Conservation (phyloP, 495 filamentous ascomycete genomes). For the Pseudotulostoma volvatum region DNA sequence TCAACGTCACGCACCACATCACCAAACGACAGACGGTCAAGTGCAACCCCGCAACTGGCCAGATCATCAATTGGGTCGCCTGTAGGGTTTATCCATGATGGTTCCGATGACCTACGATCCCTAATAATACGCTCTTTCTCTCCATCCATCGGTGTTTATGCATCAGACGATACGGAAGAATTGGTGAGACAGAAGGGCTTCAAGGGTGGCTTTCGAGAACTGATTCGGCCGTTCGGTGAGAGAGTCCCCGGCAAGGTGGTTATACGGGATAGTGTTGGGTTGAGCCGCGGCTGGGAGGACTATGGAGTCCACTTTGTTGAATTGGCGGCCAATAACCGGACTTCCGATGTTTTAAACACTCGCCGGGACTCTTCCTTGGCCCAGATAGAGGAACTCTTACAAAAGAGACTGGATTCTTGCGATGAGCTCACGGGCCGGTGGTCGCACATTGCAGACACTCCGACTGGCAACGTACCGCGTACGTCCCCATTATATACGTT, state of each 20-base stretch:
- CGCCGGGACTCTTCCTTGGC: constrained; percentile 19
- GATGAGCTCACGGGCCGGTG: constrained; percentile 20
- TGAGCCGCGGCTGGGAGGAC: constrained; percentile 70
- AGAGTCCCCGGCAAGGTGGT: constrained; percentile 71
- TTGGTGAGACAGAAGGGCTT: constrained; percentile 77
- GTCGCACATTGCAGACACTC: constrained; percentile 18
- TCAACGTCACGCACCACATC: constrained; percentile 42
- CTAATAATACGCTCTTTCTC: constrained; percentile 72
- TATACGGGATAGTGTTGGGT: constrained; percentile 75
- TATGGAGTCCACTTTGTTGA: constrained; percentile 74
- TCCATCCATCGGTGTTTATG: constrained; percentile 69
- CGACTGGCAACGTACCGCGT: constrained; percentile 11
- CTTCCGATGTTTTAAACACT: constrained; percentile 9
- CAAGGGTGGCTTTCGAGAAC: constrained; percentile 57
- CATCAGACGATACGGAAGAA: constrained; percentile 68
- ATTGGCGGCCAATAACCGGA: constrained; percentile 15
- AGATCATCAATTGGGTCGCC: constrained; percentile 41
- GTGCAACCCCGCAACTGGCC: constrained; percentile 39
- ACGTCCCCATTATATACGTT: constrained; percentile 57
- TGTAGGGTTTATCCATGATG: constrained; percentile 30
- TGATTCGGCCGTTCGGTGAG: constrained; percentile 88
- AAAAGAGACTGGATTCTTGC: constrained; percentile 24
- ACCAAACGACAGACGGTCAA: constrained; percentile 37
- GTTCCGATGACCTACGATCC: constrained; percentile 47
- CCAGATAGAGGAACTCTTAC: constrained; percentile 45